A percentile compares a stretch with the other conserved stretches of the same genome.
Conservation (phyloP, 768 basidiomycete species). For the Russula compacta region DNA sequence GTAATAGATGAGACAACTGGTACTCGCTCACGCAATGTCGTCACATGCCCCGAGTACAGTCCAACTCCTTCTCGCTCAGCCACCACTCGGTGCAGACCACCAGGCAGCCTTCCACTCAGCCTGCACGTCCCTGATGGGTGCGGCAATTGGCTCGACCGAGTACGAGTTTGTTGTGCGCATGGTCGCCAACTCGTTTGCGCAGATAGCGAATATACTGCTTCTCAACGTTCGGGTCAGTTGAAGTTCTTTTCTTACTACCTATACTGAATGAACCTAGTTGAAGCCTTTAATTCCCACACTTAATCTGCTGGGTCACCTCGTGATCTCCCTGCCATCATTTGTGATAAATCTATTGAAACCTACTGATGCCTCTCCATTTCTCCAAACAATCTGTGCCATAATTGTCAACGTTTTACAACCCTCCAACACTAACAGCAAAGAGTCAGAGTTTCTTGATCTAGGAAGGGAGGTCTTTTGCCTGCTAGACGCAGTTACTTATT, state of each 20-base stretch:
- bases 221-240: slow-evolving; percentile 10
- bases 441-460: neutral
- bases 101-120: slow-evolving; percentile 1
- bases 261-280: slow-evolving; percentile 5
- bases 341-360: slow-evolving; percentile 2
- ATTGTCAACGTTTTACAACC: slow-evolving; percentile 12
- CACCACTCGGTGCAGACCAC: neutral
- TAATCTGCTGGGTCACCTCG: slow-evolving; percentile 14
- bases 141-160: neutral
- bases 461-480: slow-evolving; percentile 11
- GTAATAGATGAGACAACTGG: slow-evolving; percentile 14
- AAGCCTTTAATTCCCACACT: slow-evolving; percentile 8
- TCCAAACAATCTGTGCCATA: slow-evolving; percentile 8
- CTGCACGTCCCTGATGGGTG: slow-evolving; percentile 13
- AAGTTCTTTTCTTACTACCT: neutral
- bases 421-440: slow-evolving; percentile 2
- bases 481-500: slow-evolving; percentile 13
- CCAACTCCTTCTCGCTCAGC: slow-evolving; percentile 15
- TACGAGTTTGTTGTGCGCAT: slow-evolving; percentile 2
- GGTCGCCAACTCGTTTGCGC: slow-evolving; percentile 7
- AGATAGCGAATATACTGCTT: slow-evolving; percentile 11
- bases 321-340: slow-evolving; percentile 15
- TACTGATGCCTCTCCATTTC: slow-evolving; percentile 3
- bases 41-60: slow-evolving; percentile 8
- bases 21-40: slow-evolving; percentile 12